These are phyloP conservation scores for Brassica nigra DNA, from an alignment of 345 rosid genomes.

Conservation along the genomic window DNA sequence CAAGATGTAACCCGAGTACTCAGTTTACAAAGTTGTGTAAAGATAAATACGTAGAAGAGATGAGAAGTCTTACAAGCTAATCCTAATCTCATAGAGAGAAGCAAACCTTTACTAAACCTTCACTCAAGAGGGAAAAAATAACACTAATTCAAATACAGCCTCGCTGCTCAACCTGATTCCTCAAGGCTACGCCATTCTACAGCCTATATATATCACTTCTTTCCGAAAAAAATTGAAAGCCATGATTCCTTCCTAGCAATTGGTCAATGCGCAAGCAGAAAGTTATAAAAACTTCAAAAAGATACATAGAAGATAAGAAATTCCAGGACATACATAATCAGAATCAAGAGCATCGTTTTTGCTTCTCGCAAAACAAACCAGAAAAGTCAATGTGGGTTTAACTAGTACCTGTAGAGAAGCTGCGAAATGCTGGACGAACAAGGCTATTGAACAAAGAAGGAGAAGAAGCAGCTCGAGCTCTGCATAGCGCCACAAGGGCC, in stretches of 20 bases:
- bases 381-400: neutral
- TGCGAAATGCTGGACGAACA: slow-evolving; percentile 43
- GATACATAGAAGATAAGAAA: no score
- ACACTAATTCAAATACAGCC: neutral
- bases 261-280: no score
- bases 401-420: slow-evolving; percentile 34
- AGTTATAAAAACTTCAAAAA: no score
- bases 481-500: slow-evolving; percentile 40
- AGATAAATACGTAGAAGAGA: neutral
- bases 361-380: no score
- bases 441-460: slow-evolving; percentile 25
- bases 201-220: neutral
- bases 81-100: neutral
- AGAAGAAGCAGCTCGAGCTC: slow-evolving; percentile 38
- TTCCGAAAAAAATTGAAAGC: neutral
- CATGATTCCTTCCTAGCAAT: no score
- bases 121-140: neutral
- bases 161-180: neutral
- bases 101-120: no score
- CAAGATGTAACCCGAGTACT: neutral
- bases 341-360: neutral
- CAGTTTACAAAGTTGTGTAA: neutral
- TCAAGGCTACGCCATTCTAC: neutral
- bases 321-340: neutral
- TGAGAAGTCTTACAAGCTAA: slow-evolving; percentile 1